phyloP scores from a whole-genome alignment of 306 rosid species.

The Rosa persica region DNA sequence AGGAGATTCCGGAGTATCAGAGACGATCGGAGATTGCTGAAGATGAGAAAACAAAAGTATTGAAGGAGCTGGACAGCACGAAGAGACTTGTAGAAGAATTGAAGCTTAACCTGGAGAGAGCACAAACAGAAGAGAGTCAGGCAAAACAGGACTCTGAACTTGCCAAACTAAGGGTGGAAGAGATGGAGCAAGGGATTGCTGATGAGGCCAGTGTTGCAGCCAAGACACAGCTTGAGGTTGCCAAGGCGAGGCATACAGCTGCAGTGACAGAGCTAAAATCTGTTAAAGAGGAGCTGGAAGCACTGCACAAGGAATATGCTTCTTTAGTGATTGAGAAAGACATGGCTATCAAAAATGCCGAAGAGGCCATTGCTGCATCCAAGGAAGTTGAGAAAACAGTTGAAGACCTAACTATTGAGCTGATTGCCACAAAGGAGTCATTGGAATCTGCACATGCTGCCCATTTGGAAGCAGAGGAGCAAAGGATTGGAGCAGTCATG shows the following conservation, averaged over 20 bases:
- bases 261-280: conserved; percentile 76
- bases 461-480: conserved; percentile 97
- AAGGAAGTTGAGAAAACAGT: conserved; percentile 91
- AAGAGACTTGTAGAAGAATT: conserved; percentile 89
- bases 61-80: conserved; percentile 79
- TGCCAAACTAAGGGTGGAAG: conserved; percentile 96
- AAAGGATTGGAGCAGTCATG: conserved; percentile 88
- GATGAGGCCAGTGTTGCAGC: conserved; percentile 97
- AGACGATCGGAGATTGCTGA: conserved; percentile 69
- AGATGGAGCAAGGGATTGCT: conserved; percentile 99
- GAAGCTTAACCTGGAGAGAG: conserved; percentile 91
- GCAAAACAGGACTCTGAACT: conserved; percentile 98
- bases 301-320: conserved; percentile 65
- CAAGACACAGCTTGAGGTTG: conserved; percentile 97
- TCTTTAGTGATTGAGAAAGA: conserved; percentile 71
- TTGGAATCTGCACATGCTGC: conserved; percentile 89
- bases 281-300: conserved; percentile 78
- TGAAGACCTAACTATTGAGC: conserved; percentile 87
- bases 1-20: conserved; percentile 74
- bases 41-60: conserved; percentile 49
- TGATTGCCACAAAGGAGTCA: conserved; percentile 79
- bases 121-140: conserved; percentile 91
- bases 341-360: conserved; percentile 71
- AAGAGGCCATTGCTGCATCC: conserved; percentile 78
- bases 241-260: conserved; percentile 77